Base-by-base conservation (phyloP, 768 basidiomycete genomes). In the Rhodotorula toruloides region DNA sequence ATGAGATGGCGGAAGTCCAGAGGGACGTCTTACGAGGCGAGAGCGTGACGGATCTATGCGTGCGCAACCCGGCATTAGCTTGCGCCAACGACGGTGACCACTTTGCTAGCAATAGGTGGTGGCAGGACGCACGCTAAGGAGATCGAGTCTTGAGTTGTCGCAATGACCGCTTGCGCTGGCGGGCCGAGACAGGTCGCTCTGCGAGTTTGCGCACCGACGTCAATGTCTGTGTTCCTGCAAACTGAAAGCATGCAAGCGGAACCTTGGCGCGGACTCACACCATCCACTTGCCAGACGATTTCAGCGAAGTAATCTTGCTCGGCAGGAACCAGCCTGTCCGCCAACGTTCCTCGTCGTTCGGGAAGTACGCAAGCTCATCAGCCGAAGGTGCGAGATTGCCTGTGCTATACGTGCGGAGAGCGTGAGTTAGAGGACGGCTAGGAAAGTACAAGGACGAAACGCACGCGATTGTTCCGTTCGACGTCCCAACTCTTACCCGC, bases 321-420 rank as follows among this genome's bases (percentile, higher is more conserved):
- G 61, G 54, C n/a, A 62, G 54, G 49, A 42, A 43, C 65, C 65
- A 67, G 39, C 52, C 54, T 13, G 58, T 71, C 19, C 70, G 48
- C 49, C 58, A 71, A 8, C 58, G 54, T 13, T 67, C 50, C 52
- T 67, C 70, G 61, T 71, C 70, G 61, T 67, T 67, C 11, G 70
- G 70, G n/a, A 50, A 71, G 32, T 58, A 61, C 34, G 47, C 29
- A 14, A 31, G 31, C 52, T 61, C 66, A 25, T 65, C 61, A 2
- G 25, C 19, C 16, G 27, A 16, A 2, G 64, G 48, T 2, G 43
- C 43, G 17, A 67, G 36, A 21, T 46, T 36, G 4, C 70, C 65
- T 1, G 53, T 63, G 13, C 70, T 67, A 52, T 4, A 7, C 2
- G 34, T 0, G 4, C 2, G 37, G 11, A 8, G 31, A 22, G 7